Base-by-base conservation (phyloP, 148 eudicot species). In the Simmondsia chinensis region DNA sequence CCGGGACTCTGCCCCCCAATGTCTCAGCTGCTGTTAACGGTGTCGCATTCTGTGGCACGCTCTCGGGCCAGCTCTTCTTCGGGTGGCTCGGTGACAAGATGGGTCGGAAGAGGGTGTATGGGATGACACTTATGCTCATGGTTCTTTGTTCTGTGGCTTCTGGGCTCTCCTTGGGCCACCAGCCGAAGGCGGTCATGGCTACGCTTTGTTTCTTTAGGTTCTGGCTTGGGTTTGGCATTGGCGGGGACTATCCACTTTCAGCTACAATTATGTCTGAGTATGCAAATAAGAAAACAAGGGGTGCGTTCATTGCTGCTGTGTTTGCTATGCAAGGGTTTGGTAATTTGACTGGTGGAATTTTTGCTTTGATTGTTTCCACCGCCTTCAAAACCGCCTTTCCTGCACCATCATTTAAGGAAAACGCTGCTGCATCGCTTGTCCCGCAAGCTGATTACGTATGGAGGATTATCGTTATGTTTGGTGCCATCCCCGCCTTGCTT, bases 311-410 rank as follows among this genome's bases (percentile, higher is more conserved):
- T 21, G 77, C 85, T 0, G 85, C 85, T 0, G 85, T 78, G 17
- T 78, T 78, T 30, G 85, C 85, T 1, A 78, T 78, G 85, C 85
- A 78, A 56, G 80, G 85, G 18, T 71, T 74, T 8, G 85, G 85
- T 2, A 78, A 70, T 24, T 31, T 78, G 43, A 58, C 85, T 0
- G 74, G 72, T 20, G 85, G 85, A 2, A 53, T 74, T 3, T 10
- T 78, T 13, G 77, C 77, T 1, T 40, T 78, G 2, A 48, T 61
- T 11, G 54, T 78, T 8, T 57, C 77, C 0, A 23, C 72, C 2
- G 50, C 70, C 6, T 78, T 78, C 20, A 58, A 72, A 57, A 33
- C 63, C 0, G 46, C 39, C 1, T 79, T 42, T 21, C 62, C 60
- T 0, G 70, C 81, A 7, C 75, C 73, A 2, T 10, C 70, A 0